Base-by-base conservation (phyloP, 1,284 basidiomycete species). In the Xanthoconium separans region DNA sequence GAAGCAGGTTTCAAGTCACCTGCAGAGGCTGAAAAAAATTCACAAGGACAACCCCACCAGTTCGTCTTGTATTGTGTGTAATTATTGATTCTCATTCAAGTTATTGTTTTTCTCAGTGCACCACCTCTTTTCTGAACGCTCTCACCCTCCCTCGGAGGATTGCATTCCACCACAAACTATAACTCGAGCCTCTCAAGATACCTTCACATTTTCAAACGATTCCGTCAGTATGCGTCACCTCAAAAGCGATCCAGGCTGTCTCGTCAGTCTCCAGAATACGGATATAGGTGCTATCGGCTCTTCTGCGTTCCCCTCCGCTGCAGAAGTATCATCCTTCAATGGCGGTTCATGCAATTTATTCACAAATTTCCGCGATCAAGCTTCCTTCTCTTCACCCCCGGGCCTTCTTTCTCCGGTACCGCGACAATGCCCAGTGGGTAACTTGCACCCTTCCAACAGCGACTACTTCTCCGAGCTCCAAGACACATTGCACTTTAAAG, bases 1-100 rank as follows among this genome's bases (percentile, higher is more conserved):
- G 51, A 69, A 69, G 50, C 66, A 69, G 49, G 66, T 69, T 36
- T 69, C 70, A 15, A 69, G 66, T 48, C 66, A 69, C 44, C 66
- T 69, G 37, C 66, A 69, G 50, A 58, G 70, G 44, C 43, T 69
- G 9, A 72, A 69, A 46, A 69, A 70, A 39, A 65, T 68, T 13
- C 61, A 69, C 7, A 71, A 58, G 47, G 55, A 71, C 34, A 56
- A 69, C 47, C 57, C 66, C 34, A 43, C 66, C n/a, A 60, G 66
- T 69, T 47, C 39, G 66, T 72, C 47, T 40, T 47, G 15, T 16
- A 7, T 37, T 22, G 4, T 18, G 9, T 22, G 4, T 18, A 9
- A 34, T 39, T 5, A 15, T 47, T 34, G 7, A 18, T 33, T 24
- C 47, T 6, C 27, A 7, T 51, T 50, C 22, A 22, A 22, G 22